phyloP scores from a whole-genome alignment of 2,329 filamentous ascomycete genomes.

The Fusarium sp. region DNA sequence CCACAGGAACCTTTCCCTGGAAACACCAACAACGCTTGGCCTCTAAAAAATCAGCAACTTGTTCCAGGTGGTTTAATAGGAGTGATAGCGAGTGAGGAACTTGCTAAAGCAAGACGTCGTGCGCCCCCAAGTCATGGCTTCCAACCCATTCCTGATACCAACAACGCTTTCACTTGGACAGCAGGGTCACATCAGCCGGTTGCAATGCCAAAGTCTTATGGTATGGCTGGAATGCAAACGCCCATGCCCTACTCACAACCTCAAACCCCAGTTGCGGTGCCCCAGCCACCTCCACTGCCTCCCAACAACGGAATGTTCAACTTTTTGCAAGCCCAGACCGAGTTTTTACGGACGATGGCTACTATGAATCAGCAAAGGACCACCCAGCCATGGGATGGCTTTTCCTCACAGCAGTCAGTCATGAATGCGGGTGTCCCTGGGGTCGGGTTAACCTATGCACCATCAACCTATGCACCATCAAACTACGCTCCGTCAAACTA shows the following conservation, averaged over 20 bases:
- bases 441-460: not conserved
- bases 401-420: not conserved
- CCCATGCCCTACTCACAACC: not conserved
- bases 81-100: slow-evolving; percentile 28
- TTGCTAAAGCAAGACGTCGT: slow-evolving; percentile 21
- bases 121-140: slow-evolving; percentile 21
- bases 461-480: slow-evolving; percentile 1
- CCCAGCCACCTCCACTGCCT: not conserved
- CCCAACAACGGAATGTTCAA: slow-evolving; percentile 8
- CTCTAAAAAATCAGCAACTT: slow-evolving; percentile 8
- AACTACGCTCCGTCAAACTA: not conserved
- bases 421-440: not conserved
- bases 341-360: slow-evolving; percentile 17
- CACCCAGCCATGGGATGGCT: not conserved
- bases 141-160: slow-evolving; percentile 19
- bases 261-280: slow-evolving; percentile 9
- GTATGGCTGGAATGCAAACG: not conserved
- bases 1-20: not conserved
- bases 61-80: slow-evolving; percentile 24
- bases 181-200: not conserved
- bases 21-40: not conserved
- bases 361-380: slow-evolving; percentile 9
- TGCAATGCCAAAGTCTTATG: not conserved
- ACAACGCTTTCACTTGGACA: slow-evolving; percentile 19
- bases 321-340: slow-evolving; percentile 20